Conservation (phyloP, 2,329 filamentous ascomycete genomes). For the Sporothrix brasiliensis region DNA sequence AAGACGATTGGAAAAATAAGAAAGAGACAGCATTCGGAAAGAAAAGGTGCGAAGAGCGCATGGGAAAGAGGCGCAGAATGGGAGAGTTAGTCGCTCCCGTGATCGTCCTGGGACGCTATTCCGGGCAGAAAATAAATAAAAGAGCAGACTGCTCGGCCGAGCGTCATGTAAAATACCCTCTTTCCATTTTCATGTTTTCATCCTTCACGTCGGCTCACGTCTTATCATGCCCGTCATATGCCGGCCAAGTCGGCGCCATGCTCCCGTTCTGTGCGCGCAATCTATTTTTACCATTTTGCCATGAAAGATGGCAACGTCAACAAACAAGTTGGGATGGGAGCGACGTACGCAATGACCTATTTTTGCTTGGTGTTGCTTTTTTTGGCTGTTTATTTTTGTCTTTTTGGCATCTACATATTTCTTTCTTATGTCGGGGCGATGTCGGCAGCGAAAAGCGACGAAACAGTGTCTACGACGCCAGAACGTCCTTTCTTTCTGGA, state of each 20-base stretch:
- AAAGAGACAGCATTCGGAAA: not conserved
- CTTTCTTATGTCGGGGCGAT: not conserved
- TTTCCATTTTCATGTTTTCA: not conserved
- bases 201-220: not conserved
- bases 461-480: too few species aligned
- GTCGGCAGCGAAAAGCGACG: not conserved
- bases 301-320: not conserved
- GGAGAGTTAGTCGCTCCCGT: not conserved
- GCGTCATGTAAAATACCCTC: not conserved
- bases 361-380: not conserved
- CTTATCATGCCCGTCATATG: not conserved
- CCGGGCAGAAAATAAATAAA: not conserved
- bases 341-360: not conserved
- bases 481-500: not conserved
- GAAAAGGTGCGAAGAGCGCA: not conserved
- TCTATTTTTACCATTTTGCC: constrained; percentile 9
- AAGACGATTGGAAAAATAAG: not conserved
- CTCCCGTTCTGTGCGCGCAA: not conserved
- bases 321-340: not conserved
- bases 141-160: not conserved
- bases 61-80: not conserved
- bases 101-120: not conserved
- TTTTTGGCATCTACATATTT: not conserved
- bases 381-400: constrained; percentile 15
- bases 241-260: constrained; percentile 12